phyloP scores from a whole-genome alignment of 768 basidiomycete genomes.

The Mycena maculata region DNA sequence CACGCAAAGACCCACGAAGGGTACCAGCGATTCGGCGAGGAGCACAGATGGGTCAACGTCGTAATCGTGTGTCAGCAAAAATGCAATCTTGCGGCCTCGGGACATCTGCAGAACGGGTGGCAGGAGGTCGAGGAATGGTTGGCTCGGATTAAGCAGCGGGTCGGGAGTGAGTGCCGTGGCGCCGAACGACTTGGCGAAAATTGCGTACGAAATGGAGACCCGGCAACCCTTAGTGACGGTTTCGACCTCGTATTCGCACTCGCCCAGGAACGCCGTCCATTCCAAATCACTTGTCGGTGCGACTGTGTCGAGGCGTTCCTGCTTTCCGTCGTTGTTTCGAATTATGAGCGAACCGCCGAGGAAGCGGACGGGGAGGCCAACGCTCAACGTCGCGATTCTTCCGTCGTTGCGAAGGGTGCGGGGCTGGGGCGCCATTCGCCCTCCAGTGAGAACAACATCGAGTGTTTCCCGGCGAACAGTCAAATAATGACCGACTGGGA shows the following conservation, averaged over 20 bases:
- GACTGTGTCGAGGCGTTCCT: constrained; percentile 72
- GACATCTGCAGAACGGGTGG: constrained; percentile 78
- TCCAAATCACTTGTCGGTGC: constrained; percentile 78
- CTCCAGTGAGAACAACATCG: constrained; percentile 73
- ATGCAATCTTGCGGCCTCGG: constrained; percentile 78
- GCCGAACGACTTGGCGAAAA: constrained; percentile 77
- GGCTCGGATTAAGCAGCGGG: constrained; percentile 78
- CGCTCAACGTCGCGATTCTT: constrained; percentile 76
- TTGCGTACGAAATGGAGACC: constrained; percentile 76
- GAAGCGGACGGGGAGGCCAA: constrained; percentile 81
- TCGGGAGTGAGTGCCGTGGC: constrained; percentile 62
- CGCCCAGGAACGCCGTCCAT: constrained; percentile 81
- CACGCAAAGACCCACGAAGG: constrained; percentile 58
- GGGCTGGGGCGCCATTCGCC: constrained; percentile 66
- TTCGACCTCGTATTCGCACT: constrained; percentile 82
- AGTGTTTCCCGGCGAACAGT: constrained; percentile 75
- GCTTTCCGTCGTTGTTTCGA: constrained; percentile 62
- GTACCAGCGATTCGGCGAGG: constrained; percentile 76
- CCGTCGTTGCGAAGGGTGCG: constrained; percentile 69
- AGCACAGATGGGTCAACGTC: constrained; percentile 75
- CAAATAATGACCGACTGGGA: constrained; percentile 77
- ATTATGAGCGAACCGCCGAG: constrained; percentile 75
- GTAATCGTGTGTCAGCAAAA: constrained; percentile 78
- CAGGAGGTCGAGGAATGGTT: constrained; percentile 76
- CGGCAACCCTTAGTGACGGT: constrained; percentile 76